phyloP scores from a whole-genome alignment of 495 filamentous ascomycete species.

The Talaromyces trachyspermus region DNA sequence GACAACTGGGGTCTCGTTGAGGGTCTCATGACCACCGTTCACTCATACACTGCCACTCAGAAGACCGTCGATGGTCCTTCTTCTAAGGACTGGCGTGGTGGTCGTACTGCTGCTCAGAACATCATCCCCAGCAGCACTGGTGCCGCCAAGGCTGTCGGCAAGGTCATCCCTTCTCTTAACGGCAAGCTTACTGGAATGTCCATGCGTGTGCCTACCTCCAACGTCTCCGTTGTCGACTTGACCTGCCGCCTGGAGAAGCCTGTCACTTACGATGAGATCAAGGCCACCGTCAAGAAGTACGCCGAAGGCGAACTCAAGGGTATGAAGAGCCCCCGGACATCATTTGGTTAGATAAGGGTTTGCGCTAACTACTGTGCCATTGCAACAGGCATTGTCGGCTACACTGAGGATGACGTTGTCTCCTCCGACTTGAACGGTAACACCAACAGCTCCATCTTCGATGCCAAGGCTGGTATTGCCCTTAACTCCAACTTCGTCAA shows the following conservation, averaged over 20 bases:
- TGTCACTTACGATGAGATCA: constrained; percentile 89
- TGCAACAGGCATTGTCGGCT: constrained; percentile 68
- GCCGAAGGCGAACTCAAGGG: constrained; percentile 79
- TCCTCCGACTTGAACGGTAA: constrained; percentile 91
- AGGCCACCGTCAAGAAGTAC: constrained; percentile 82
- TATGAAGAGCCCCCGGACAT: no score
- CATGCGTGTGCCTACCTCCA: constrained; percentile 97
- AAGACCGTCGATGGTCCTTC: constrained; percentile 99
- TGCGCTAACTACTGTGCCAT: constrained; percentile 23
- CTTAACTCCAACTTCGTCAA: constrained; percentile 99
- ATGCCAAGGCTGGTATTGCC: constrained; percentile 98
- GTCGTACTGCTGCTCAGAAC: constrained; percentile 96
- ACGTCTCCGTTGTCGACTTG: constrained; percentile 98
- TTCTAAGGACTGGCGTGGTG: constrained; percentile 98
- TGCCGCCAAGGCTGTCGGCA: constrained; percentile 99
- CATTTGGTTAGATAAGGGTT: no score
- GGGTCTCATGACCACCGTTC: constrained; percentile 99
- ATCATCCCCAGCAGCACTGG: constrained; percentile 99
- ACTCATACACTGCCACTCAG: constrained; percentile 99
- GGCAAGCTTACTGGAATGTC: constrained; percentile 99
- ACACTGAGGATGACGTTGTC: constrained; percentile 97
- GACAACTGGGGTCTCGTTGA: constrained; percentile 96
- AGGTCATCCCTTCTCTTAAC: constrained; percentile 95
- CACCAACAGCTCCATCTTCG: constrained; percentile 91
- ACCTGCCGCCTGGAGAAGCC: constrained; percentile 89